Conservation (phyloP, 148 eudicot species). For the Rhododendron simsii region DNA sequence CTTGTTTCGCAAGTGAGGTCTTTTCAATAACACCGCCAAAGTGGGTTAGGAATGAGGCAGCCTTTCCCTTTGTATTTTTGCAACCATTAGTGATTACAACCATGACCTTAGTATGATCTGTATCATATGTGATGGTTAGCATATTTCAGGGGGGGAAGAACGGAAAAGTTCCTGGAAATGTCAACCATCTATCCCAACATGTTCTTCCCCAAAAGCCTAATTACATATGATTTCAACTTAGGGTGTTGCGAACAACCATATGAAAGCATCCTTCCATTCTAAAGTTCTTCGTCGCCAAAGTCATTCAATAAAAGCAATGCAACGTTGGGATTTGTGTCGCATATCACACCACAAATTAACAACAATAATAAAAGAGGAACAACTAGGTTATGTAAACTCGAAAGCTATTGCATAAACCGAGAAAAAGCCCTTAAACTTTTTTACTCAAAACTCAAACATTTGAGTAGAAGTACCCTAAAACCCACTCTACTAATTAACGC, state of each 20-base stretch:
- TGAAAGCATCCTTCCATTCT: background rate
- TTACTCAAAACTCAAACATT: no score
- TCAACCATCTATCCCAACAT: background rate
- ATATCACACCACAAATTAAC: background rate
- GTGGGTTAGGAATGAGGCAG: background rate
- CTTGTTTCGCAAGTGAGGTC: background rate
- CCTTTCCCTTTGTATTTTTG: background rate
- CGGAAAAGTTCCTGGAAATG: background rate
- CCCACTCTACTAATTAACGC: no score
- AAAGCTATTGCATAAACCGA: background rate
- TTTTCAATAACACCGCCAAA: background rate
- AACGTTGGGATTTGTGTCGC: background rate
- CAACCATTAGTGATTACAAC: background rate
- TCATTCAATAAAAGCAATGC: background rate
- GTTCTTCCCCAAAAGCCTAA: background rate
- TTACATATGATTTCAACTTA: background rate
- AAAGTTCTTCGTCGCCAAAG: background rate
- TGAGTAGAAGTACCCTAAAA: no score
- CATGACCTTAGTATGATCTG: background rate
- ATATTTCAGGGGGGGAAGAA: background rate
- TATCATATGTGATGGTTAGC: background rate
- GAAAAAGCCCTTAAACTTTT: background rate
- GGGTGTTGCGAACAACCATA: background rate
- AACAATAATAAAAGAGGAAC: no score
- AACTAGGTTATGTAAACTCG: background rate